Base-by-base conservation (phyloP, 306 rosid species). In the Lathyrus tuberosus region DNA sequence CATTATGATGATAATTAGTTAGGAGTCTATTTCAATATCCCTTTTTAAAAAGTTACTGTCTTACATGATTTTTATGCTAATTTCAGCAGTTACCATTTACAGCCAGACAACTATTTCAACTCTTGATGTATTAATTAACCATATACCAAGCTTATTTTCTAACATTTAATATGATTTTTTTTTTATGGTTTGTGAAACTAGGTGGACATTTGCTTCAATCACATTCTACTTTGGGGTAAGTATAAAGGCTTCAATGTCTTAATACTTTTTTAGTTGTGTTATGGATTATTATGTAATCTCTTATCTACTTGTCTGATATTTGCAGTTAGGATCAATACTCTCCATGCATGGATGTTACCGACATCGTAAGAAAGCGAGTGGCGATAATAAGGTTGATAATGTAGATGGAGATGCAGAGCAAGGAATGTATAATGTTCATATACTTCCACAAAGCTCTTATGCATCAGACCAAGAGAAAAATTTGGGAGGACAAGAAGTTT, bases 201-300 rank as follows among this genome's bases (percentile, higher is more conserved):
- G 99, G 86, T 95, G 92, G 99, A 95, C 99, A 62, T 89, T 91
- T 62, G 48, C 92, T 46, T 89, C 84, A 60, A 72, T 88, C 78
- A 95, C 95, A 52, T 74, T 91, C 17, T 95, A 95, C 72, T 95
- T 95, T 86, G 99, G 92, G 92, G 99, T 95, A 79, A 81, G 89
- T 79, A 66, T 69, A 71, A 81, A 75, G 26, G 51, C 7, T 48
- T 48, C 18, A 76, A 24, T 68, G 40, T 49, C 18, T 38, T 38
- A 64, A 4, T 52, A 15, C 12, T 51, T 60, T 1, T 6, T 1
- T 57, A 48, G 26, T 17, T 64, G 13, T 78, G 64, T 62, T 59
- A 66, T 76, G 17, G 60, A 49, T 8, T 31, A 13, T 33, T 31
- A 13, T 33, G 26, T 33, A 49, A 6, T 52, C 56, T 61, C 48